These are phyloP conservation scores for Diaporthe aspalathi DNA, from an alignment of 2,329 filamentous ascomycete genomes.

Conservation along the genomic window DNA sequence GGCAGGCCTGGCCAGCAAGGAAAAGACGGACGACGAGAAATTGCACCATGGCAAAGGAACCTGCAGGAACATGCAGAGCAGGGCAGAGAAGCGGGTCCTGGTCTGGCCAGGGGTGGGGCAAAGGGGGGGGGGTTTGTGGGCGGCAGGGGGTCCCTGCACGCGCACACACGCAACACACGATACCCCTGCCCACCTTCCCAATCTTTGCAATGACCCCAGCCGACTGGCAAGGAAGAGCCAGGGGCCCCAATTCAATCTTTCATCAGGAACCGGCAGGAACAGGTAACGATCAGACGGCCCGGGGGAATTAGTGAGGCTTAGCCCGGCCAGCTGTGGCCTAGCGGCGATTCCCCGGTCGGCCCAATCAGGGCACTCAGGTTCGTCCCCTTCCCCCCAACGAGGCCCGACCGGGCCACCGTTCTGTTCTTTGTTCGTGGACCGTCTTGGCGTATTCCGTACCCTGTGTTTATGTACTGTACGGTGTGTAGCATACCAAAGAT, in stretches of 20 bases:
- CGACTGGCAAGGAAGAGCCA: no score
- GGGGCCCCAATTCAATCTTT: conserved; percentile 19
- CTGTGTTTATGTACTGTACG: no score
- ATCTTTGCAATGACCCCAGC: no score
- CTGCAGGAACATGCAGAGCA: neutral
- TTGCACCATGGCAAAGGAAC: neutral
- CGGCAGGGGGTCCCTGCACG: neutral
- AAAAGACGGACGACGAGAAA: neutral
- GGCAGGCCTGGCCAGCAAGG: no score
- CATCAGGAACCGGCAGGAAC: conserved; percentile 27
- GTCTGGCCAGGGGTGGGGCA: conserved; percentile 1
- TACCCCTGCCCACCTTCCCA: no score
- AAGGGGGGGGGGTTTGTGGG: neutral
- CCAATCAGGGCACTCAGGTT: conserved; percentile 18
- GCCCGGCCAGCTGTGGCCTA: neutral
- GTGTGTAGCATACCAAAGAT: neutral
- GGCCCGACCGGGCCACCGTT: conserved; percentile 19
- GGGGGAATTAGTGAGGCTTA: conserved; percentile 27
- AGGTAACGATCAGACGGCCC: conserved; percentile 22
- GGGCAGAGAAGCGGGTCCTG: neutral
- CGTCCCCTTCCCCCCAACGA: conserved; percentile 3
- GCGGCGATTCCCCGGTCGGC: neutral
- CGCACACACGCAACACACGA: no score
- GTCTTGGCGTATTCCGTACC: no score
- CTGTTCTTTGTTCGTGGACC: neutral